Conservation (phyloP, 164 flowering plant genomes). For the Tetracentron sinense region DNA sequence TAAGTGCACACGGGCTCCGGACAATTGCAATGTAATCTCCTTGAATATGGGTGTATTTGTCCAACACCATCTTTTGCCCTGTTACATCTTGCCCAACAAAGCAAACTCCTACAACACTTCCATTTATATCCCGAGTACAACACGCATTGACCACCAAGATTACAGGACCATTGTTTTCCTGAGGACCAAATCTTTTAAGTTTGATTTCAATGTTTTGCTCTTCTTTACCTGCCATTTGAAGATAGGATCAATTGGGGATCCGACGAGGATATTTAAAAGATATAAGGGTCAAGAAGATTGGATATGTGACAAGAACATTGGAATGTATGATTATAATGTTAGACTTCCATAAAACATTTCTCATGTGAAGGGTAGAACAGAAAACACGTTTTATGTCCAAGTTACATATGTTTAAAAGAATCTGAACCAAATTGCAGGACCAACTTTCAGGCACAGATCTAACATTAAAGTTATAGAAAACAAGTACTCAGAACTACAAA, state of each 20-base stretch:
- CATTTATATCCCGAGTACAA: constrained; percentile 53
- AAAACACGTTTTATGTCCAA: background rate
- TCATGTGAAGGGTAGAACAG: too few species aligned
- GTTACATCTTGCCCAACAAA: constrained; percentile 77
- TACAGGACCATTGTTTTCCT: constrained; percentile 36
- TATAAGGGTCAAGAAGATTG: too few species aligned
- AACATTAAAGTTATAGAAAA: background rate
- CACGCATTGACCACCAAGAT: constrained; percentile 65
- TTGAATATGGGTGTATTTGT: constrained; percentile 60
- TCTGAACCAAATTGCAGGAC: background rate
- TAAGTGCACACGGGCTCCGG: constrained; percentile 52
- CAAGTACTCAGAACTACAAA: too few species aligned
- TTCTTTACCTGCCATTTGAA: constrained; percentile 52
- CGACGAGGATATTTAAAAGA: background rate
- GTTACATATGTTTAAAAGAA: background rate
- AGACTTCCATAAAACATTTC: too few species aligned
- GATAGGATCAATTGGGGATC: constrained; percentile 6
- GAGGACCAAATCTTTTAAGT: constrained; percentile 47
- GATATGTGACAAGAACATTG: too few species aligned
- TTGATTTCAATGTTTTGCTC: constrained; percentile 64
- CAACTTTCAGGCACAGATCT: background rate
- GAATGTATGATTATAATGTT: too few species aligned
- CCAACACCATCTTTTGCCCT: constrained; percentile 50
- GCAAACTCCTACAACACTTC: constrained; percentile 59
- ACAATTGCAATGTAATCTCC: constrained; percentile 68